These are phyloP conservation scores for Pilatotrama ljubarskyi DNA, from an alignment of 768 basidiomycete genomes.

Conservation along the genomic window DNA sequence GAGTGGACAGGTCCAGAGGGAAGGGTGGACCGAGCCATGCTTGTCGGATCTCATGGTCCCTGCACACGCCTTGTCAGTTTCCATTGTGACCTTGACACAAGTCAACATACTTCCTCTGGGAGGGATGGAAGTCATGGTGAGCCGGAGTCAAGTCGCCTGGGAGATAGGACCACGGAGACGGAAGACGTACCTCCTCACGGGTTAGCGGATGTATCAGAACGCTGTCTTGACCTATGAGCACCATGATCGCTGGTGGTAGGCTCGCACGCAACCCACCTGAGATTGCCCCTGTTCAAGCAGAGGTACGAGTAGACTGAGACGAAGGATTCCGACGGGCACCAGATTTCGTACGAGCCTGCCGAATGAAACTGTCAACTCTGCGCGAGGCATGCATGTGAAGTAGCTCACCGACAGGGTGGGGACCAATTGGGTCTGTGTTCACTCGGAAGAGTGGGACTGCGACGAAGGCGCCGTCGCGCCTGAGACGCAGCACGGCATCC, in stretches of 20 bases:
- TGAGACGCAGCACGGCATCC: conserved; percentile 68
- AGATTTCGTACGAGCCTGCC: conserved; percentile 78
- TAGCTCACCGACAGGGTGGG: conserved; percentile 70
- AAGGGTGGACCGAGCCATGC: conserved; percentile 76
- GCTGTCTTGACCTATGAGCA: conserved; percentile 36
- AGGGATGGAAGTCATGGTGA: neutral
- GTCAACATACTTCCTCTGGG: conserved; percentile 52
- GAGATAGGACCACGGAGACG: neutral
- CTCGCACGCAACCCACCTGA: conserved; percentile 49
- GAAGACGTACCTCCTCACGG: conserved; percentile 55
- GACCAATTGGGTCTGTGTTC: conserved; percentile 67
- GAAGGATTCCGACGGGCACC: conserved; percentile 77
- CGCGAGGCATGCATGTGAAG: neutral
- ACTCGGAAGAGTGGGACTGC: conserved; percentile 76
- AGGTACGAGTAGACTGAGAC: conserved; percentile 76
- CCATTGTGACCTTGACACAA: neutral
- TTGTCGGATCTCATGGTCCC: conserved; percentile 68
- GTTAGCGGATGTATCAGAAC: conserved; percentile 77
- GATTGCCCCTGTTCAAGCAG: conserved; percentile 60
- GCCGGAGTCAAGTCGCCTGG: neutral
- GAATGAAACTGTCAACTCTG: neutral
- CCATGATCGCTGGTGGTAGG: too few species aligned
- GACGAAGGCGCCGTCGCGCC: conserved; percentile 76
- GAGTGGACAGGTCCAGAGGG: conserved; percentile 60
- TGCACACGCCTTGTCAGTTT: conserved; percentile 27